Evolutionary conservation across 176 grass and related monocot genomes (phyloP).

Genomic region (Dactylis glomerata): DNA sequence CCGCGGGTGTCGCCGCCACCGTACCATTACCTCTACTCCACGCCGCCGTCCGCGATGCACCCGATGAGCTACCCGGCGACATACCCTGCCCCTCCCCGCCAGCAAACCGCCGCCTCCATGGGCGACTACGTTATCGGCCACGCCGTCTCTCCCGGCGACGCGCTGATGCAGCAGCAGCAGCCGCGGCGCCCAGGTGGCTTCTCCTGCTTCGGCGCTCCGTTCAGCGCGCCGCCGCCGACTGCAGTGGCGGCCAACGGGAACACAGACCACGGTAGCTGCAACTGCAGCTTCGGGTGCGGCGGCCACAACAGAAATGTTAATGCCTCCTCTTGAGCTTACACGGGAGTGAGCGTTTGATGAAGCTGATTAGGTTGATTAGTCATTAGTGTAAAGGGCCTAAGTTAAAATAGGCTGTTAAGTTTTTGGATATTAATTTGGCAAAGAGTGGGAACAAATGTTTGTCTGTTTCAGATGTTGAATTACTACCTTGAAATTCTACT

Average conservation of each 20-base stretch:
- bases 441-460: background rate
- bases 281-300: constrained; percentile 43
- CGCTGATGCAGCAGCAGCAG: constrained; percentile 14
- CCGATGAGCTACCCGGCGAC: constrained; percentile 52
- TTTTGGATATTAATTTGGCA: constrained; percentile 17
- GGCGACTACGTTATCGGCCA: constrained; percentile 80
- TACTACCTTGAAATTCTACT: constrained; percentile 1
- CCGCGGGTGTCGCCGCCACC: constrained; percentile 47
- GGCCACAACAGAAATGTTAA: constrained; percentile 44
- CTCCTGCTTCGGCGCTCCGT: constrained; percentile 43
- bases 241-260: constrained; percentile 5
- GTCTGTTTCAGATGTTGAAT: background rate
- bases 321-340: constrained; percentile 27
- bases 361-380: background rate
- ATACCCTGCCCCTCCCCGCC: constrained; percentile 38
- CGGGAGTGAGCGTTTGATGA: background rate
- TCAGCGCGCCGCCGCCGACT: background rate
- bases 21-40: constrained; percentile 50
- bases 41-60: constrained; percentile 46
- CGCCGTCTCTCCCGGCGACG: constrained; percentile 40
- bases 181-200: constrained; percentile 5
- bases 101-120: background rate
- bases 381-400: constrained; percentile 39
- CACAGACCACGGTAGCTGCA: constrained; percentile 47
- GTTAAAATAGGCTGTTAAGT: constrained; percentile 16